Conservation (phyloP, 2,329 filamentous ascomycete species). For the Coniella lustricola region DNA sequence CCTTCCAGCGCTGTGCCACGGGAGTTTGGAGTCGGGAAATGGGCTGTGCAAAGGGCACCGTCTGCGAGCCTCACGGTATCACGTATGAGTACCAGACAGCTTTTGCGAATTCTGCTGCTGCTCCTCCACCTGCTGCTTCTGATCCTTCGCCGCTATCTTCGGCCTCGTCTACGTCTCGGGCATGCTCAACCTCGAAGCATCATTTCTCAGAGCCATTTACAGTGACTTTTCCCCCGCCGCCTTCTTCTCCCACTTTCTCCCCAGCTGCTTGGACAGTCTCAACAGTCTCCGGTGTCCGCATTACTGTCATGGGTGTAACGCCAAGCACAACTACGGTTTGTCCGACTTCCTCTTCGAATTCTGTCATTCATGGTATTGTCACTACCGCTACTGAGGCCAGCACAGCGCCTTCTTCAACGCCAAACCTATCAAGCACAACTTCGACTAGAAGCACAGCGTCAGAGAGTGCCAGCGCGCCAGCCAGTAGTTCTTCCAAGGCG, state of each 20-base stretch:
- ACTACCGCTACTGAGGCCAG: neutral
- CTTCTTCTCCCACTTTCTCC: too few relatives aligned
- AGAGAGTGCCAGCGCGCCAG: neutral
- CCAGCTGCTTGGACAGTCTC: too few relatives aligned
- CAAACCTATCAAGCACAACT: neutral
- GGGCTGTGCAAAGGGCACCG: slow-evolving; percentile 36
- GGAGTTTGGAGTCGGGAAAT: slow-evolving; percentile 41
- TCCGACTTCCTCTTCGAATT: neutral
- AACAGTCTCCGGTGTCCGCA: too few relatives aligned
- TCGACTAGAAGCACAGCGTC: neutral
- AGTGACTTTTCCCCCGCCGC: too few relatives aligned
- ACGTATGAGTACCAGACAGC: slow-evolving; percentile 29
- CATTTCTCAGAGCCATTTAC: too few relatives aligned
- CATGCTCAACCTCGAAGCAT: too few relatives aligned
- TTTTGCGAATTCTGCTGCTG: neutral
- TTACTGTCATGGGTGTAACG: neutral
- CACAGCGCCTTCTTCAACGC: neutral
- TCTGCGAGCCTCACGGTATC: slow-evolving; percentile 36
- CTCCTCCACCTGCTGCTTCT: neutral
- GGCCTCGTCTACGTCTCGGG: neutral
- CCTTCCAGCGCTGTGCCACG: slow-evolving; percentile 43
- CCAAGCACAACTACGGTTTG: neutral
- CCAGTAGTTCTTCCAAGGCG: neutral
- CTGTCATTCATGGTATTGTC: too few relatives aligned
- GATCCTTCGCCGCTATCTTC: neutral